These are phyloP conservation scores for Cladosporium sp. DNA, from an alignment of 2,329 filamentous ascomycete species.

Conservation along the genomic window DNA sequence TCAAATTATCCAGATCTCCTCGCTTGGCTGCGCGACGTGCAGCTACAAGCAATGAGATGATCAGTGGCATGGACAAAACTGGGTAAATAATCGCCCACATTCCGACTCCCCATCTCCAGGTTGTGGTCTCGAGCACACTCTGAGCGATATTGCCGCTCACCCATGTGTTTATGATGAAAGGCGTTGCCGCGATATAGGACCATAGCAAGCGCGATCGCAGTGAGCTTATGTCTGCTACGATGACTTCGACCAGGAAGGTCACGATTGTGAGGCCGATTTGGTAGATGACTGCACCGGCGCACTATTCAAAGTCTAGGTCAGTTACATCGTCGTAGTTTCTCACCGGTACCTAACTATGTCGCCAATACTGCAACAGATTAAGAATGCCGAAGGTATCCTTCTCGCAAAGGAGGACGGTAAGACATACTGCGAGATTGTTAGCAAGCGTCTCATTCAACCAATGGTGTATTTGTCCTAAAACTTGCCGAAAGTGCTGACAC, in stretches of 20 bases:
- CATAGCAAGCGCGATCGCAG: constrained; percentile 64
- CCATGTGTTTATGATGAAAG: constrained; percentile 64
- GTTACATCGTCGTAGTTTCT: too few species aligned
- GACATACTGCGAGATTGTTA: too few species aligned
- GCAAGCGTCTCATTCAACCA: too few species aligned
- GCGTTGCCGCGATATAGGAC: constrained; percentile 62
- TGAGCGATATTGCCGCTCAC: constrained; percentile 59
- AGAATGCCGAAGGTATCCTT: too few species aligned
- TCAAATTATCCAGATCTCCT: constrained; percentile 50
- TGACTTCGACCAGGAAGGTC: constrained; percentile 62
- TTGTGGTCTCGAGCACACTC: constrained; percentile 51
- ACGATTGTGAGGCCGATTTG: constrained; percentile 64
- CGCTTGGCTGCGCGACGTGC: constrained; percentile 53
- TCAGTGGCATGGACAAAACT: constrained; percentile 55
- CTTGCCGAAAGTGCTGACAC: constrained; percentile 55
- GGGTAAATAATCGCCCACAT: constrained; percentile 66
- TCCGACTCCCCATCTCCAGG: constrained; percentile 64
- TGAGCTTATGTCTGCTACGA: constrained; percentile 65
- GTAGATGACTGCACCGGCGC: constrained; percentile 60
- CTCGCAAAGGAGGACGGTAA: too few species aligned
- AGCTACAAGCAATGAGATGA: constrained; percentile 54
- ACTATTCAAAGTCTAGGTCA: too few species aligned
- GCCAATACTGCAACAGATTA: too few species aligned
- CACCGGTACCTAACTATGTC: too few species aligned
- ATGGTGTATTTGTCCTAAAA: too few species aligned